These are phyloP conservation scores for Lentinus tigrinus DNA, from an alignment of 768 basidiomycete genomes.

Conservation along the genomic window DNA sequence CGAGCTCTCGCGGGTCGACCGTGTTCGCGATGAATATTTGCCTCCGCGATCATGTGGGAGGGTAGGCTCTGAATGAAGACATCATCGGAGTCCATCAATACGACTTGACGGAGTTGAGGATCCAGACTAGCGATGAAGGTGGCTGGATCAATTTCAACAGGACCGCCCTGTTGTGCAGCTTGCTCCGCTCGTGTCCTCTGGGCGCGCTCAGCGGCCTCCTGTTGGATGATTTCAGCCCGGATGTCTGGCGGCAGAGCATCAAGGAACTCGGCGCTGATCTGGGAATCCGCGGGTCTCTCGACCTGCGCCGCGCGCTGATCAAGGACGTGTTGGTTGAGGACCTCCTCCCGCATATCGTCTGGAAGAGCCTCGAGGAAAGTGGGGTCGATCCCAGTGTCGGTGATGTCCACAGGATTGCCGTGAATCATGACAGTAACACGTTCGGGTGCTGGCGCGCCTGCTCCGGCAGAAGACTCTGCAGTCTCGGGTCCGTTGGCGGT, in stretches of 20 bases:
- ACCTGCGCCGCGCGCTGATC: conserved; percentile 81
- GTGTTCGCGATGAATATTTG: conserved; percentile 66
- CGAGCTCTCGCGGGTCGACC: conserved; percentile 13
- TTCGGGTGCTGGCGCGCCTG: conserved; percentile 36
- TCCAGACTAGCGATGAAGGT: conserved; percentile 92
- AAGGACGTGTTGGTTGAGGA: conserved; percentile 94
- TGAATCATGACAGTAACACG: conserved; percentile 89
- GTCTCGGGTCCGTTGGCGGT: conserved; percentile 17
- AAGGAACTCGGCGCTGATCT: conserved; percentile 93
- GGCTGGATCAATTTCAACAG: conserved; percentile 81
- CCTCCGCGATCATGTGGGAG: conserved; percentile 85
- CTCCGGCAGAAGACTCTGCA: conserved; percentile 22
- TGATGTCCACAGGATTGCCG: conserved; percentile 93
- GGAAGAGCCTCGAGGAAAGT: conserved; percentile 97
- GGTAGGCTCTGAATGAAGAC: conserved; percentile 80
- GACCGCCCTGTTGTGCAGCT: conserved; percentile 41
- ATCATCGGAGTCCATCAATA: conserved; percentile 86
- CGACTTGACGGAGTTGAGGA: conserved; percentile 85
- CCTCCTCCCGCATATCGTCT: conserved; percentile 98
- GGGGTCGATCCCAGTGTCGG: conserved; percentile 97
- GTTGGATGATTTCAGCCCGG: conserved; percentile 94
- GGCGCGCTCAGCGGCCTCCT: conserved; percentile 83
- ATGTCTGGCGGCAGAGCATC: conserved; percentile 96
- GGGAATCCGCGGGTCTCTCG: conserved; percentile 76
- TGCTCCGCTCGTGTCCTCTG: conserved; percentile 44